phyloP scores from a whole-genome alignment of 192 early-diverging fungal species.

The Gryganskiella cystojenkinii region DNA sequence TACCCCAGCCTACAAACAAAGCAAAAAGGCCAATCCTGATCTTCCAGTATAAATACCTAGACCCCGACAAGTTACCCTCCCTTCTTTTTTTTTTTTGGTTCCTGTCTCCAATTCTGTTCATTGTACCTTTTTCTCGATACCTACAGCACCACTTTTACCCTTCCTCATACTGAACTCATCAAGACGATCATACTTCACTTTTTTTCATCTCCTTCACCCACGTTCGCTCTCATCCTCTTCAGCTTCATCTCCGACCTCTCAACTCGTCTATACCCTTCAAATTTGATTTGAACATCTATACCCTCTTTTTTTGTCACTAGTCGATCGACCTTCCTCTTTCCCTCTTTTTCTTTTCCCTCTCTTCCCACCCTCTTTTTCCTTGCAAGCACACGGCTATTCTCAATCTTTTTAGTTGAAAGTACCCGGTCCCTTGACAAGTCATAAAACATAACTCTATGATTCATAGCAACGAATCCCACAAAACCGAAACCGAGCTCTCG shows the following conservation, averaged over 20 bases:
- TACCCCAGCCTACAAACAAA: no score
- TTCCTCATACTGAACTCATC: no score
- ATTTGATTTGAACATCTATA: neutral
- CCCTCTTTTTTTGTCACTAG: neutral
- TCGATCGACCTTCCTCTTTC: slow-evolving; percentile 6
- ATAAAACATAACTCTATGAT: neutral
- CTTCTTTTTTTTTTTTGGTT: no score
- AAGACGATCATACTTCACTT: no score
- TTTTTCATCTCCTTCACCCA: no score
- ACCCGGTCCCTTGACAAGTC: neutral
- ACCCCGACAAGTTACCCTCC: neutral
- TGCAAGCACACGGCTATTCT: neutral
- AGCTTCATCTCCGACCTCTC: neutral
- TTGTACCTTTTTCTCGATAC: no score
- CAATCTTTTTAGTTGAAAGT: neutral
- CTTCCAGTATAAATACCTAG: slow-evolving; percentile 1
- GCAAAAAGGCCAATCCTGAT: no score
- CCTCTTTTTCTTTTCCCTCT: neutral
- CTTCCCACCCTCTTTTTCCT: neutral
- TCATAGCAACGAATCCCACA: slow-evolving; percentile 6
- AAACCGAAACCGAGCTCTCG: slow-evolving; percentile 2
- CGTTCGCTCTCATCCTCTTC: neutral
- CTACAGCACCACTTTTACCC: no score
- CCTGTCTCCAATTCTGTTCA: no score
- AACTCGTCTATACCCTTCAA: neutral